Base-by-base conservation (phyloP, 2,329 filamentous ascomycete genomes). In the Aspergillus neotritici region DNA sequence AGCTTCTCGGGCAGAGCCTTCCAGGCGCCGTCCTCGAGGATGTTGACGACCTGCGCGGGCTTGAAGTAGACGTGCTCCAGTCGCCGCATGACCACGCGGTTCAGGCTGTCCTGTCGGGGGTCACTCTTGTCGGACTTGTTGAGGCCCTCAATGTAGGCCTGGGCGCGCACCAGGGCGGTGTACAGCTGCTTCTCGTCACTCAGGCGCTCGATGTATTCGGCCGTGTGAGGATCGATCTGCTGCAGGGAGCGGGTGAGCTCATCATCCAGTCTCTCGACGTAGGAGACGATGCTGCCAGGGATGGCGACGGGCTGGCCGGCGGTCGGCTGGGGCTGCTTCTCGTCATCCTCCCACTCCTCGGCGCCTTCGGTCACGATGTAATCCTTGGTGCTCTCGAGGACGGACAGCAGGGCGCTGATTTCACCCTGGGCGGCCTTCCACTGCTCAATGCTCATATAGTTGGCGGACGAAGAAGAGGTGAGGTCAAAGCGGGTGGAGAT, bases 31-130 rank as follows among this genome's bases (percentile, higher is more conserved):
- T 94, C 87, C 71, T 98, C 93, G 35, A 97, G 81, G 43, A 94
- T 95, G 66, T 84, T 86, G 61, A 96, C 83, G 35, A 98, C 91
- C 69, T 91, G 85, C 9, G 89, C 80, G 44, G 93, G 93, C 84
- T 98, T 98, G 82, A 97, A 98, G 77, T 98, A 98, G 60, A 97
- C 80, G 69, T 98, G 94, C 71, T 98, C 94, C 52, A 98, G 73
- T 58, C 94, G 82, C 61, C 93, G 83, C 82, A 96, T 94, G 55
- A 96, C 79, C 41, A 96, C 82, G 47, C 93, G 84, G 78, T 97
- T 98, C 52, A 95, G 69, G 63, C 83, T 87, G 51, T 96, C 91
- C 67, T 96, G 88, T 17, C 85, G 78, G 31, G 83, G 76, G 35
- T 91, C 82, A 31, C 90, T 77, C 51, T 83, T 63, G 44, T 77